Evolutionary conservation across 176 grass and related monocot species (phyloP), one percentile per base, ranked within the genome.

Genomic region (Tillandsia leiboldiana): DNA sequence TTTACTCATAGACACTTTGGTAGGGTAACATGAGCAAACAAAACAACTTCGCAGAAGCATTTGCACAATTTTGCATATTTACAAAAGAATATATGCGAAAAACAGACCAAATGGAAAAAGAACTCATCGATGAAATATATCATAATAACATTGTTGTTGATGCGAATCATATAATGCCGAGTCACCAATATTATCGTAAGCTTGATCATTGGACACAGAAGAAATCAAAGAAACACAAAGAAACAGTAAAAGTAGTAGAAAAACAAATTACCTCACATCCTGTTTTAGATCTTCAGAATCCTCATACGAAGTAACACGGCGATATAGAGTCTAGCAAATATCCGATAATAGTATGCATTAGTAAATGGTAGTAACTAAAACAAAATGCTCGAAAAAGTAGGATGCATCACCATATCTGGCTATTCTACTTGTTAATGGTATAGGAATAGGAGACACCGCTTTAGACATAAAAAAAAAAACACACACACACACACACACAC

Each of bases 221-320:
- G 53, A 57, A 12, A 57, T 15, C 53, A 57, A 57, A 3, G n/a
- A 57, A 15, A 57, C 8, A n/a, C 53, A 57, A 57, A 3, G n/a
- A 57, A 15, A 57, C 8, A 17, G 22, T n/a, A 61, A 61, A 18
- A 9, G 15, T 10, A 2, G 10, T 33, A 48, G 33, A 67, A 3
- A 66, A 81, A 8, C 14, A 50, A 33, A 73, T 87, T 78, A 97
- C 89, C 90, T 83, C 52, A 89, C 65, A 75, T 92, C 89, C 83
- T 87, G 77, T 65, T 83, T 82, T 9, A 97, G 71, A 83, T 86
- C 89, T 64, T 97, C 74, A 0, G 82, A 73, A 56, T 72, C 68
- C 62, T 92, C 65, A 8, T 92, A 92, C 64, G 82, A 80, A 64
- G 89, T 83, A 48, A 90, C 76, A 23, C 86, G 81, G 47, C 48